Percentiles rank a stretch among this genome's conserved stretches.
Conservation (phyloP, 176 grass and related monocot genomes). For the Stipa capillata region DNA sequence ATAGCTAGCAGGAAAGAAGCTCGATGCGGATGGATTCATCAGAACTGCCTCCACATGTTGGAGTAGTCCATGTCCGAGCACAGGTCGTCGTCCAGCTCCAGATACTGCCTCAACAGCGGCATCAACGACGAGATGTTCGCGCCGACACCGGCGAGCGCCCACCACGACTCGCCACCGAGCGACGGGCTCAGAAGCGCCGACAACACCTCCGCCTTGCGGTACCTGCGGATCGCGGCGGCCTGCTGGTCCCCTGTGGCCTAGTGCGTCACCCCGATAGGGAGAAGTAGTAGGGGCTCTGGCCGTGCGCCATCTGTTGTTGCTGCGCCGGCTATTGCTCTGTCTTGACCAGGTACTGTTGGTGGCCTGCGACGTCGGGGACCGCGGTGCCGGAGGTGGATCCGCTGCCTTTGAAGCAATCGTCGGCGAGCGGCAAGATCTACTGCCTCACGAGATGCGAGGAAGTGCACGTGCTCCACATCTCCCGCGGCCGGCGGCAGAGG, state of each 20-base stretch:
- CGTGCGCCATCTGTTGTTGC: neutral
- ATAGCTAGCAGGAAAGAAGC: neutral
- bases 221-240: constrained; percentile 38
- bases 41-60: constrained; percentile 34
- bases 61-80: constrained; percentile 27
- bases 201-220: constrained; percentile 10
- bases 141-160: neutral
- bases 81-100: constrained; percentile 28
- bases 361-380: neutral
- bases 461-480: too few species aligned
- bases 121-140: neutral
- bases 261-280: neutral
- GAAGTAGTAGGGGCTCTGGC: constrained; percentile 6
- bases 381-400: too few species aligned
- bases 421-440: constrained; percentile 3
- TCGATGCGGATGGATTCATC: neutral
- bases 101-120: neutral
- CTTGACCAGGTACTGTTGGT: neutral
- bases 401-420: neutral
- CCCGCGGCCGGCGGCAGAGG: too few species aligned
- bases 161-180: neutral
- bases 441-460: too few species aligned
- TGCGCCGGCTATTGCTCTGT: constrained; percentile 1
- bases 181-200: neutral
- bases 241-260: neutral